Conservation (phyloP, 176 grass and related monocot species). For the Leersia perrieri region DNA sequence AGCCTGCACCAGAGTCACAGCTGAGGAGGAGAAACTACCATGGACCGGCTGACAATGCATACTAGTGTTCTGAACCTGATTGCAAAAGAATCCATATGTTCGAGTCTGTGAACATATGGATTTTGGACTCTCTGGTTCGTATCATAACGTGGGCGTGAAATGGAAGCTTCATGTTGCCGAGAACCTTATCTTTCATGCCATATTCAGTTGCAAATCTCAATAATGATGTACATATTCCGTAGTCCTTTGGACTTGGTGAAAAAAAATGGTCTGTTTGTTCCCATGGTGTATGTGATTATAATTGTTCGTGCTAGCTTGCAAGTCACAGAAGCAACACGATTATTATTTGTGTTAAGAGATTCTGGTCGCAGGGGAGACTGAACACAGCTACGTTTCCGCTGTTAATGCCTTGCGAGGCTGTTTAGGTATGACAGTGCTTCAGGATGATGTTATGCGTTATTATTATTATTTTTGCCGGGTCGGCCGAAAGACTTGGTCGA, state of each 20-base stretch:
- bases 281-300: neutral
- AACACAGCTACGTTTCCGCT: no score
- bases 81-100: neutral
- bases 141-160: neutral
- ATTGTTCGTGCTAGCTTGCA: neutral
- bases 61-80: conserved; percentile 6
- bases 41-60: conserved; percentile 43
- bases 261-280: neutral
- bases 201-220: neutral
- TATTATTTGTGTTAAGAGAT: neutral
- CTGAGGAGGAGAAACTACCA: conserved; percentile 95
- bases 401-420: no score
- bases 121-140: neutral
- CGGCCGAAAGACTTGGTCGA: no score
- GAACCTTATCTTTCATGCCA: neutral
- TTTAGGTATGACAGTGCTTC: no score
- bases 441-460: no score
- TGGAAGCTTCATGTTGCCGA: neutral
- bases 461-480: no score
- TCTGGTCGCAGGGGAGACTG: no score
- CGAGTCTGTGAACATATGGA: neutral
- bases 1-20: conserved; percentile 83
- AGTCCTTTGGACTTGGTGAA: neutral
- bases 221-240: conserved; percentile 41
- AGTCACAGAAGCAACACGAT: neutral